These are phyloP conservation scores for Mucor velutinosus DNA, from an alignment of 371 early-diverging fungal species.

Conservation along the genomic window DNA sequence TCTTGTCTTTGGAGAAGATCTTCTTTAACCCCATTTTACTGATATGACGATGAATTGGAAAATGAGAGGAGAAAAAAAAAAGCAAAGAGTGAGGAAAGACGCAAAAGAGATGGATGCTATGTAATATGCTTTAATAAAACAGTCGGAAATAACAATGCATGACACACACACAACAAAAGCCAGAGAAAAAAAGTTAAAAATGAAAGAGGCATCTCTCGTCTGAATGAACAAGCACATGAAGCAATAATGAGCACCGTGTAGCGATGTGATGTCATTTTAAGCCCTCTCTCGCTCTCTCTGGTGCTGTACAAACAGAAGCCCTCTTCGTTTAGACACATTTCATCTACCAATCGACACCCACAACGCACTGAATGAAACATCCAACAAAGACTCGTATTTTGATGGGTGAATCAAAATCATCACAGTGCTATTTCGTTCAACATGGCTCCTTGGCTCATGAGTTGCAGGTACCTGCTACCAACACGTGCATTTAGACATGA, in stretches of 20 bases:
- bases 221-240: neutral
- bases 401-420: neutral
- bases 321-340: neutral
- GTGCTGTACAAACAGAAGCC: neutral
- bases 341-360: neutral
- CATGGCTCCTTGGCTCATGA: neutral
- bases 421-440: neutral
- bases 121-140: neutral
- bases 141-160: conserved; percentile 6
- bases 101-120: neutral
- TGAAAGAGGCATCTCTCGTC: neutral
- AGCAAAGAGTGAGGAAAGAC: neutral
- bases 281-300: neutral
- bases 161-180: neutral
- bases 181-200: neutral
- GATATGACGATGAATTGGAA: neutral
- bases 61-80: neutral
- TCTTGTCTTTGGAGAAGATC: conserved; percentile 16
- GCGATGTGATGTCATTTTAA: conserved; percentile 4
- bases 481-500: neutral
- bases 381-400: neutral
- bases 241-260: neutral
- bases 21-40: conserved; percentile 25
- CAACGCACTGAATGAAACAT: neutral
- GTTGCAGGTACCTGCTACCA: neutral